A percentile compares a stretch with the other conserved stretches of the same genome.
Evolutionary conservation across 805 yeast species (phyloP).

Genomic region (Nakazawaea sp.): DNA sequence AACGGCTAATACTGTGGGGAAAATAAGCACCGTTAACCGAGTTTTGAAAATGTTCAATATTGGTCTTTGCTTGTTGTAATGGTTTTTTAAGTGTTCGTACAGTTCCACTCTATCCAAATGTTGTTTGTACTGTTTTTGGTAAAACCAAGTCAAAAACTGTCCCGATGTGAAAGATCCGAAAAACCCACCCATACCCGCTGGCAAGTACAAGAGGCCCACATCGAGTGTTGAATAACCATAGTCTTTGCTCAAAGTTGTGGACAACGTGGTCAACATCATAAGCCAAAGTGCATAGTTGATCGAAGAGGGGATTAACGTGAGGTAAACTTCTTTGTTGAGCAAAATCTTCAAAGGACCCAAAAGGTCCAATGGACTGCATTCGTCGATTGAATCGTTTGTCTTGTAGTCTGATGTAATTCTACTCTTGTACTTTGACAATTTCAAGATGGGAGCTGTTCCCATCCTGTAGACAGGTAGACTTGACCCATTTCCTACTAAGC

Average conservation of each 20-base stretch:
- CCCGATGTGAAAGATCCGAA: slow-evolving; percentile 53
- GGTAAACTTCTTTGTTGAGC: slow-evolving; percentile 32
- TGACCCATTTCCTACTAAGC: slow-evolving; percentile 71
- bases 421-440: slow-evolving; percentile 20
- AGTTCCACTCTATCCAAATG: slow-evolving; percentile 3
- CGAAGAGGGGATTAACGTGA: slow-evolving; percentile 46
- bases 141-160: slow-evolving; percentile 40
- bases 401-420: slow-evolving; percentile 24
- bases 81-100: slow-evolving; percentile 3
- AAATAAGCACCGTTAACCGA: slow-evolving; percentile 39
- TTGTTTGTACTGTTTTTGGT: slow-evolving; percentile 20
- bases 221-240: slow-evolving; percentile 43
- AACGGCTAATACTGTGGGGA: slow-evolving; percentile 33
- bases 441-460: slow-evolving; percentile 39
- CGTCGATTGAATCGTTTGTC: slow-evolving; percentile 15
- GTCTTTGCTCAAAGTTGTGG: slow-evolving; percentile 37
- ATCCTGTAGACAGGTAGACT: slow-evolving; percentile 33
- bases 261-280: slow-evolving; percentile 51
- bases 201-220: slow-evolving; percentile 59
- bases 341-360: slow-evolving; percentile 37
- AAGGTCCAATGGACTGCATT: slow-evolving; percentile 10
- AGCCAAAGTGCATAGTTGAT: slow-evolving; percentile 60
- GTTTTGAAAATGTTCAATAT: slow-evolving; percentile 50
- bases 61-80: slow-evolving; percentile 20
- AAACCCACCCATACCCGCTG: slow-evolving; percentile 61